Evolutionary conservation across 305 asterid species (phyloP).

Genomic region (Withania somnifera): DNA sequence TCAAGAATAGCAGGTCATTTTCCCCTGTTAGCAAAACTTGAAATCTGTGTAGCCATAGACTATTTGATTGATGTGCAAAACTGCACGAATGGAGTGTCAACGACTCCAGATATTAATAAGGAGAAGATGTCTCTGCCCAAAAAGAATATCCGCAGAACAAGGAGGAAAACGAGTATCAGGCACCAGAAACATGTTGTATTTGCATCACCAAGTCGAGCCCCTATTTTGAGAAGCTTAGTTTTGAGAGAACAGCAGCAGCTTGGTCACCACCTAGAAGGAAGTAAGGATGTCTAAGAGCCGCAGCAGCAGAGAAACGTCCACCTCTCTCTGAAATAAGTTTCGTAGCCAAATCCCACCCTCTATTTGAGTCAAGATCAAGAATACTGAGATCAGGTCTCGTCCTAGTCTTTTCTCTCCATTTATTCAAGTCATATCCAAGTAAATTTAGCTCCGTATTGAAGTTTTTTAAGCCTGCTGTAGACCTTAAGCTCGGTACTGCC

Average conservation of each 20-base stretch:
- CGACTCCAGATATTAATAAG: not conserved
- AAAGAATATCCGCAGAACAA: not conserved
- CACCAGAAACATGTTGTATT: not conserved
- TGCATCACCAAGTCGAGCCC: not conserved
- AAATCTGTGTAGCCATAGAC: not conserved
- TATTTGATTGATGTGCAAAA: not conserved
- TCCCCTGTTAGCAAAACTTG: not conserved
- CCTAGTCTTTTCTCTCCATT: constrained; percentile 75
- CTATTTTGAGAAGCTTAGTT: constrained; percentile 42
- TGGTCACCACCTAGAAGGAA: constrained; percentile 84
- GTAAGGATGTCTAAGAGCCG: constrained; percentile 92
- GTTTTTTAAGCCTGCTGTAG: constrained; percentile 67
- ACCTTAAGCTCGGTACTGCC: constrained; percentile 72
- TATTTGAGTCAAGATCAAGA: constrained; percentile 84
- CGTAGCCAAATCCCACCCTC: constrained; percentile 96
- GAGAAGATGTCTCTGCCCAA: not conserved
- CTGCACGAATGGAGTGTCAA: not conserved
- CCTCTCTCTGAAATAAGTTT: constrained; percentile 77
- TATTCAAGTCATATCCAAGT: constrained; percentile 63
- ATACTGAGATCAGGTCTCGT: constrained; percentile 59
- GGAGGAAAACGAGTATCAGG: not conserved
- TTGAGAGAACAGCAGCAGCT: constrained; percentile 85
- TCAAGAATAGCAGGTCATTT: not conserved
- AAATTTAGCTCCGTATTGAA: constrained; percentile 61
- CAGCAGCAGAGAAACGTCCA: constrained; percentile 73